Evolutionary conservation across 192 early-diverging fungal genomes (phyloP).

Genomic region (Coemansia sp.): DNA sequence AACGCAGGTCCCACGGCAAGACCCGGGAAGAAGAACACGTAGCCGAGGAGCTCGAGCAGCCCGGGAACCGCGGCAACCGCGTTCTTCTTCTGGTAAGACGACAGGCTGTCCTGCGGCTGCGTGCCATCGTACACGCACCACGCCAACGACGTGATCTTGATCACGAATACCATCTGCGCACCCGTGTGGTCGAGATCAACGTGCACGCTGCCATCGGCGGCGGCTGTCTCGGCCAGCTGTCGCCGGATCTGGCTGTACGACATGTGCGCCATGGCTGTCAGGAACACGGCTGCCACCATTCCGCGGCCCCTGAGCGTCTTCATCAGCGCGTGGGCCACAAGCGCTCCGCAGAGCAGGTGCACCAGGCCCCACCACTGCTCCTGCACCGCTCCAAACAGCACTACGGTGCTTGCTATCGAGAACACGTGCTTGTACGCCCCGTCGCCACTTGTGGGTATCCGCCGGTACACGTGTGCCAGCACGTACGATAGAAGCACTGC

Average conservation of each 20-base stretch:
- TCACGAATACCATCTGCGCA: conserved; percentile 94
- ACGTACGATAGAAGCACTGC: conserved; percentile 62
- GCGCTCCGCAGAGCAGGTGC: conserved; percentile 55
- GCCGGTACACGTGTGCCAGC: conserved; percentile 58
- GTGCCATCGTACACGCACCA: conserved; percentile 82
- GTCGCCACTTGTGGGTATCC: conserved; percentile 53
- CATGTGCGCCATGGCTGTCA: conserved; percentile 67
- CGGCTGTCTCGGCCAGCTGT: conserved; percentile 33
- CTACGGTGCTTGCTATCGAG: conserved; percentile 57
- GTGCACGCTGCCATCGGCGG: conserved; percentile 17
- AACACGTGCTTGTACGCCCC: conserved; percentile 56
- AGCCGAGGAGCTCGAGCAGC: conserved; percentile 81
- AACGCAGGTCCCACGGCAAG: conserved; percentile 86
- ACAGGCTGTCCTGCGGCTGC: conserved; percentile 29
- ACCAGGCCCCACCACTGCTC: conserved; percentile 61
- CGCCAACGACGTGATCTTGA: conserved; percentile 87
- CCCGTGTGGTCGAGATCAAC: conserved; percentile 82
- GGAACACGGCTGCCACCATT: conserved; percentile 63
- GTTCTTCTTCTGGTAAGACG: conserved; percentile 66
- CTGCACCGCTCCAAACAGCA: conserved; percentile 59
- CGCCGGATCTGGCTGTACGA: conserved; percentile 55
- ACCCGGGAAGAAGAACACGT: conserved; percentile 84
- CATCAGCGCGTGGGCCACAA: conserved; percentile 61
- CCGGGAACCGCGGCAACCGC: conserved; percentile 64
- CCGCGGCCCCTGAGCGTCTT: conserved; percentile 39